These are phyloP conservation scores for Pseudonitzschia multistriata DNA, from an alignment of 108 stramenopile genomes.

Conservation along the genomic window DNA sequence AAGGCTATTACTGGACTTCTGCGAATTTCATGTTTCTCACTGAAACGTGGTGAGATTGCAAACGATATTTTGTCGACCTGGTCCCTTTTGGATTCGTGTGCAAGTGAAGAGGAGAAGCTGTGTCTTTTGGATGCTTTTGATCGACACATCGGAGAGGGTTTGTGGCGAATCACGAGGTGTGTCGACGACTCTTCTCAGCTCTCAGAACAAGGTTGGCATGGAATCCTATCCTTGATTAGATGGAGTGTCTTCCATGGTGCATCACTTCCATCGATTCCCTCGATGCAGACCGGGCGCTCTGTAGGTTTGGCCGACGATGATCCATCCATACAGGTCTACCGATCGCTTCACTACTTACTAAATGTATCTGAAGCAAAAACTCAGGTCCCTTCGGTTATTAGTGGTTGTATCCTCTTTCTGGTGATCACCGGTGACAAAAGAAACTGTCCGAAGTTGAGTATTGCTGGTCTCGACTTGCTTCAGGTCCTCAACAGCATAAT, in stretches of 20 bases:
- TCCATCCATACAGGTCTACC: constrained; percentile 74
- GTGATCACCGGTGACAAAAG: constrained; percentile 61
- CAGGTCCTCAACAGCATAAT: constrained; percentile 48
- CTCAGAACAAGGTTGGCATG: constrained; percentile 64
- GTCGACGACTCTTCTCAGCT: constrained; percentile 61
- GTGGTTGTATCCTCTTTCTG: constrained; percentile 49
- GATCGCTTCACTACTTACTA: constrained; percentile 75
- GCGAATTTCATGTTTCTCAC: constrained; percentile 53
- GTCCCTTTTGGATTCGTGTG: constrained; percentile 44
- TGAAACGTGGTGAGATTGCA: constrained; percentile 53
- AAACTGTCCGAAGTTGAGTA: constrained; percentile 70
- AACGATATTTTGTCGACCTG: constrained; percentile 57
- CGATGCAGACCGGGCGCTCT: constrained; percentile 5
- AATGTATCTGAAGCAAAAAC: constrained; percentile 63
- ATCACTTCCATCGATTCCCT: constrained; percentile 28
- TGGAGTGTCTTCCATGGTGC: constrained; percentile 72
- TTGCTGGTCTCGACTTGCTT: constrained; percentile 81
- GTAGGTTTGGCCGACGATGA: constrained; percentile 72
- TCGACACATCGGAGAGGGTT: constrained; percentile 71
- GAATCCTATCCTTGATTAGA: constrained; percentile 54
- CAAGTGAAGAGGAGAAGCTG: constrained; percentile 22
- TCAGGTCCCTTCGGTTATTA: constrained; percentile 45
- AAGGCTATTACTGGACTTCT: constrained; percentile 78
- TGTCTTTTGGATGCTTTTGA: constrained; percentile 45
- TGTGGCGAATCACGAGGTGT: constrained; percentile 72